A percentile compares a stretch with the other conserved stretches of the same genome.
Conservation (phyloP, 305 asterid species). For the Andrographis paniculata region DNA sequence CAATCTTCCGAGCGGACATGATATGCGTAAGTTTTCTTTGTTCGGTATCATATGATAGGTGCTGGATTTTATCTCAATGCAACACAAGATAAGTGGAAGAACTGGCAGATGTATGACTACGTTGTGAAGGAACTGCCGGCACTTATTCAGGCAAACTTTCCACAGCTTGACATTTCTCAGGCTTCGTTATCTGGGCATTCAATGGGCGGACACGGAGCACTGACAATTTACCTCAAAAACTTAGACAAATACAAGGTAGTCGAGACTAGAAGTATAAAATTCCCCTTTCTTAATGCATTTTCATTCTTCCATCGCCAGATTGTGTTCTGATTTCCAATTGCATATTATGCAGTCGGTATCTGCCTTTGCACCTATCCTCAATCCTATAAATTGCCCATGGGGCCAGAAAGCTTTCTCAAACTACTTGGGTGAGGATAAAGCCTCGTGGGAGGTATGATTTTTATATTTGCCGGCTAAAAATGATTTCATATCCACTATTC, state of each 20-base stretch:
- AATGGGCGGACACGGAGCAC: conserved; percentile 99
- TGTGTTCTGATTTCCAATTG: conserved; percentile 4
- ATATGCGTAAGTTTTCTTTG: not conserved
- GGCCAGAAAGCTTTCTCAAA: conserved; percentile 92
- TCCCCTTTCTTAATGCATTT: conserved; percentile 2
- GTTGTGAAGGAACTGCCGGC: conserved; percentile 89
- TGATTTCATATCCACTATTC: not conserved
- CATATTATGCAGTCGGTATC: conserved; percentile 75
- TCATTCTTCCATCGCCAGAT: not conserved
- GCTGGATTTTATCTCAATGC: conserved; percentile 99
- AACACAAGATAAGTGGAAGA: conserved; percentile 96
- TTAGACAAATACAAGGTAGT: conserved; percentile 87
- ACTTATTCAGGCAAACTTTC: conserved; percentile 64
- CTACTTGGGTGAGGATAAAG: conserved; percentile 76
- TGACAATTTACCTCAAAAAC: conserved; percentile 80
- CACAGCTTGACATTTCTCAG: conserved; percentile 70
- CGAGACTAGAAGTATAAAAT: conserved; percentile 6
- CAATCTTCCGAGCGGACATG: too few relatives aligned
- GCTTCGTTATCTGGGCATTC: conserved; percentile 95
- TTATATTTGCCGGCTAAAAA: not conserved
- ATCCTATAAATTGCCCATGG: conserved; percentile 92
- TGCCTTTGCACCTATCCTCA: conserved; percentile 75
- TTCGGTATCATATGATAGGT: conserved; percentile 30
- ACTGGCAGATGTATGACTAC: conserved; percentile 96
- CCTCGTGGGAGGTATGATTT: conserved; percentile 84